A percentile compares a stretch with the other conserved stretches of the same genome.
These are phyloP conservation scores for Voacanga thouarsii DNA, from an alignment of 257 asterid genomes.

Conservation along the genomic window DNA sequence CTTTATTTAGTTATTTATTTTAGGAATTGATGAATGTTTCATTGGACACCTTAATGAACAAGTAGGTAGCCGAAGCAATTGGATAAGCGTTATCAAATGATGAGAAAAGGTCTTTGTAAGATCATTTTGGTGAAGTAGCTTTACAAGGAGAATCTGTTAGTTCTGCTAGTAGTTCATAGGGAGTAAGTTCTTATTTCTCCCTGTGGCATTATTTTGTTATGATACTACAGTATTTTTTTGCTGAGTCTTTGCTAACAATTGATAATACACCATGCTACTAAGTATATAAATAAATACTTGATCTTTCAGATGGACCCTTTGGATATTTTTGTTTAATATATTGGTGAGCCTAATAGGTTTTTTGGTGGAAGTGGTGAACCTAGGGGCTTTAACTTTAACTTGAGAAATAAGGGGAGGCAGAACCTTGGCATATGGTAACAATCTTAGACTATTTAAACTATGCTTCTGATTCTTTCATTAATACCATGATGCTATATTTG, in stretches of 20 bases:
- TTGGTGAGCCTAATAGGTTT: too few relatives aligned
- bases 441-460: too few relatives aligned
- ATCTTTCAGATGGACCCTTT: conserved; percentile 68
- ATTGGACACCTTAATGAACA: too few relatives aligned
- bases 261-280: conserved; percentile 7
- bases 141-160: conserved; percentile 61
- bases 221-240: background rate
- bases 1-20: too few relatives aligned
- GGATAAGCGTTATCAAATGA: conserved; percentile 76
- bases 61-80: too few relatives aligned
- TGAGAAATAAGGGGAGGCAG: too few relatives aligned
- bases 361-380: too few relatives aligned
- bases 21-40: too few relatives aligned
- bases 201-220: background rate
- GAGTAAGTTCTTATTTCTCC: conserved; percentile 43
- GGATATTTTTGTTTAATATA: too few relatives aligned
- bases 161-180: conserved; percentile 49
- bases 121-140: conserved; percentile 90
- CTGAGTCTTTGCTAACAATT: background rate
- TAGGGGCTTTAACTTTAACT: too few relatives aligned
- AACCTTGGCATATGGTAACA: too few relatives aligned
- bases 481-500: background rate
- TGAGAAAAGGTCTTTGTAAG: conserved; percentile 80
- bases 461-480: background rate
- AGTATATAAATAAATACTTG: conserved; percentile 2